Evolutionary conservation across 176 grass and related monocot genomes (phyloP).

Genomic region (Alopecurus myosuroides): DNA sequence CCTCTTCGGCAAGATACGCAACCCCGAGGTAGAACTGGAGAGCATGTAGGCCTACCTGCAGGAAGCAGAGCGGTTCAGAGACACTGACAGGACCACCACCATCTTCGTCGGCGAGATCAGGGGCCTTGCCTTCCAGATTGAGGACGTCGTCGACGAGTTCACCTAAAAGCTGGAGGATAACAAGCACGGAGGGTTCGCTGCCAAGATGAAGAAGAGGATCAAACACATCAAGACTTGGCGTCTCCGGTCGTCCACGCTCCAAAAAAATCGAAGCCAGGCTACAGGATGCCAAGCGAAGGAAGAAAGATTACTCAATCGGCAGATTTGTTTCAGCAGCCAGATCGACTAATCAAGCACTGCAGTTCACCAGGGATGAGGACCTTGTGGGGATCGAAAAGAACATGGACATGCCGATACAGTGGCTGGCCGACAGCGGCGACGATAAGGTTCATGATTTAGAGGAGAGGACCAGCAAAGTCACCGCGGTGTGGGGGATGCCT

Average conservation of each 20-base stretch:
- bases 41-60: too few species aligned
- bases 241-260: background rate
- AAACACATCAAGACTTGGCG: background rate
- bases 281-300: background rate
- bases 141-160: too few species aligned
- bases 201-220: background rate
- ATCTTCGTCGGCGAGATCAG: too few species aligned
- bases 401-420: background rate
- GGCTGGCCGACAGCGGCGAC: background rate
- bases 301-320: background rate
- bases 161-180: too few species aligned
- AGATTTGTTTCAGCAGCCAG: too few species aligned
- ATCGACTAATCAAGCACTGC: too few species aligned
- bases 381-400: background rate
- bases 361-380: background rate
- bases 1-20: too few species aligned
- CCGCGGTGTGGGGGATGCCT: conserved; percentile 1
- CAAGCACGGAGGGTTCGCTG: background rate
- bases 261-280: background rate
- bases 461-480: background rate
- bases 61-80: too few species aligned
- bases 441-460: too few species aligned
- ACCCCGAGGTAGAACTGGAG: too few species aligned
- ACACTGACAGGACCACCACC: too few species aligned
- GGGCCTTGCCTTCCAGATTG: too few species aligned